These are phyloP conservation scores for Zangia roseola DNA, from an alignment of 768 basidiomycete species.

Conservation along the genomic window DNA sequence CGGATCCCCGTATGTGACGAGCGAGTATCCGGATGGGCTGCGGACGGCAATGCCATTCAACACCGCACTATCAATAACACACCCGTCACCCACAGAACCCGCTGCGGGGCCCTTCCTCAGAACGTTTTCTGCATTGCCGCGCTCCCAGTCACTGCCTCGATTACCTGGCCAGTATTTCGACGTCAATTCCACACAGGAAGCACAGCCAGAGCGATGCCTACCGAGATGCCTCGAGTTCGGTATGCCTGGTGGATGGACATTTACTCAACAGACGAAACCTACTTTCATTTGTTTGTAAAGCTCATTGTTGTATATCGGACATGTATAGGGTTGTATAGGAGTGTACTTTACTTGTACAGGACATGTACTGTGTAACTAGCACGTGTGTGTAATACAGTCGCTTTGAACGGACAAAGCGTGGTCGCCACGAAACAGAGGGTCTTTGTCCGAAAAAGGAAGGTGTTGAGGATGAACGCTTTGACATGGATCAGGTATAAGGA, in stretches of 20 bases:
- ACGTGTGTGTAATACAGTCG: slow-evolving; percentile 8
- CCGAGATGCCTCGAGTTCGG: slow-evolving; percentile 30
- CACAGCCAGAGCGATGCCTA: slow-evolving; percentile 14
- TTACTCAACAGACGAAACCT: slow-evolving; percentile 10
- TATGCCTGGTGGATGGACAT: slow-evolving; percentile 44
- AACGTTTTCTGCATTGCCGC: slow-evolving; percentile 18
- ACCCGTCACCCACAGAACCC: slow-evolving; percentile 3
- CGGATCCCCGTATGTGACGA: slow-evolving; percentile 34
- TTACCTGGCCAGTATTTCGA: slow-evolving; percentile 20
- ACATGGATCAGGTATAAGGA: slow-evolving; percentile 27
- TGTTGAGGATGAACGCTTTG: slow-evolving; percentile 34
- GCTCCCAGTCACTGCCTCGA: slow-evolving; percentile 26
- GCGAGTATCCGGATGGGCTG: slow-evolving; percentile 15
- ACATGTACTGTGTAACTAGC: slow-evolving; percentile 17
- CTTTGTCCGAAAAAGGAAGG: slow-evolving; percentile 36
- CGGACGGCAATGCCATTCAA: slow-evolving; percentile 28
- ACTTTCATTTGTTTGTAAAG: too few relatives aligned
- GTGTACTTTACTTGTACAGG: slow-evolving; percentile 8
- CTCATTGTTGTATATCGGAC: too few relatives aligned
- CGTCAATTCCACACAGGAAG: slow-evolving; percentile 17
- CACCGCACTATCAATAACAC: slow-evolving; percentile 6
- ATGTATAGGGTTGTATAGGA: not conserved
- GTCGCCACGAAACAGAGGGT: slow-evolving; percentile 17
- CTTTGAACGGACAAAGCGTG: slow-evolving; percentile 17
- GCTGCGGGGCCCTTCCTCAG: slow-evolving; percentile 9